Percentiles rank a stretch among this genome's conserved stretches.
Conservation (phyloP, 2,329 filamentous ascomycete genomes). For the Apiospora rasikravindrae region DNA sequence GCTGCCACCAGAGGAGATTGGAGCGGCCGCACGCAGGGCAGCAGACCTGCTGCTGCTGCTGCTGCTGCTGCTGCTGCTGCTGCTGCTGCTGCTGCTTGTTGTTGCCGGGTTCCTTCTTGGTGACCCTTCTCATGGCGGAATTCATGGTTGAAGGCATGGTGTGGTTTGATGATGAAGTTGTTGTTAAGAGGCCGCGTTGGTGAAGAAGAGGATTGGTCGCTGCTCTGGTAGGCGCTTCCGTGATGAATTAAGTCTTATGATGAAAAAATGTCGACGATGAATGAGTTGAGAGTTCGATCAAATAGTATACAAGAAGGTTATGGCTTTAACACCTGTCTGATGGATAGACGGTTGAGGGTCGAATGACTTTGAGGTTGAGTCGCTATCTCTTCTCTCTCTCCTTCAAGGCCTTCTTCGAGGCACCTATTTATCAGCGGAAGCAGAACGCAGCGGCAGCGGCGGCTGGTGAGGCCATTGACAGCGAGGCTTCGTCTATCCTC, state of each 20-base stretch:
- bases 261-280: not conserved
- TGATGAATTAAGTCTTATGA: not conserved
- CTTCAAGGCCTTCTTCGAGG: not conserved
- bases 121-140: not conserved
- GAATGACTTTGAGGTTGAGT: not conserved
- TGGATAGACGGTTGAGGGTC: slow-evolving; percentile 4
- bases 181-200: not conserved
- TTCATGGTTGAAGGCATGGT: not conserved
- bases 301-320: not conserved
- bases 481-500: not conserved
- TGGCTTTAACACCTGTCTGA: not conserved
- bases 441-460: too few relatives aligned
- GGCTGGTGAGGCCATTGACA: not conserved
- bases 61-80: not conserved
- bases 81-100: not conserved
- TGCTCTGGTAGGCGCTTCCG: not conserved
- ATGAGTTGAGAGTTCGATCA: slow-evolving; percentile 1
- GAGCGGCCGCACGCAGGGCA: slow-evolving; percentile 12
- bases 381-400: not conserved
- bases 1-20: slow-evolving; percentile 2
- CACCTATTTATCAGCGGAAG: not conserved
- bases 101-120: not conserved
- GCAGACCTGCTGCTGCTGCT: slow-evolving; percentile 5
- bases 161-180: not conserved
- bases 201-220: not conserved